Evolutionary conservation across 306 rosid species (phyloP), one percentile per base, ranked within the genome.

Genomic region (Cyamopsis tetragonoloba): DNA sequence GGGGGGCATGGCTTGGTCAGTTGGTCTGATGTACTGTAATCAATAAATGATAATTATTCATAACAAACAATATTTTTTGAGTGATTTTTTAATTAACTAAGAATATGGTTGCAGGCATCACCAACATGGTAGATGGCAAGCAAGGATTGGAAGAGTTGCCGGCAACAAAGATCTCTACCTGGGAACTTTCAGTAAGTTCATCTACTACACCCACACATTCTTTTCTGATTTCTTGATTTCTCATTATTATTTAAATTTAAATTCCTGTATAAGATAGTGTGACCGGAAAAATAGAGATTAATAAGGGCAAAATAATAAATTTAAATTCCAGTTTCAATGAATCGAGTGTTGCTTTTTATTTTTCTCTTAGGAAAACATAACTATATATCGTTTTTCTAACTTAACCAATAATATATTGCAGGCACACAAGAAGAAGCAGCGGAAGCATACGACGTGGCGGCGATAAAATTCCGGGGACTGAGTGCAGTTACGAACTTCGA

Each of bases 361-460:
- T n/a, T n/a, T n/a, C n/a, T n/a, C n/a, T n/a, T n/a, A n/a, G n/a
- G n/a, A n/a, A n/a, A n/a, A n/a, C n/a, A n/a, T n/a, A n/a, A n/a
- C n/a, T n/a, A n/a, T n/a, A n/a, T n/a, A n/a, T n/a, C n/a, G n/a
- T n/a, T n/a, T n/a, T n/a, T n/a, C n/a, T n/a, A n/a, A n/a, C n/a
- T n/a, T n/a, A n/a, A n/a, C n/a, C n/a, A 30, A 28, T 5, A 24
- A 22, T 3, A 34, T 13, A n/a, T 53, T 62, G 3, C 9, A 86
- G 97, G 92, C 72, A 92, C 96, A 0, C 98, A 92, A 71, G 98
- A 92, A 72, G 98, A 92, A 77, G 98, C 98, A 26, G 98, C 98
- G 2, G 98, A 92, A 54, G 98, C 98, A 3, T 92, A 92, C 22
- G 98, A 92, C 73, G 89, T 89, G 5, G 98, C 98, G 4, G 98